Conservation (phyloP, 2,329 filamentous ascomycete genomes). For the Graphilbum fragrans region DNA sequence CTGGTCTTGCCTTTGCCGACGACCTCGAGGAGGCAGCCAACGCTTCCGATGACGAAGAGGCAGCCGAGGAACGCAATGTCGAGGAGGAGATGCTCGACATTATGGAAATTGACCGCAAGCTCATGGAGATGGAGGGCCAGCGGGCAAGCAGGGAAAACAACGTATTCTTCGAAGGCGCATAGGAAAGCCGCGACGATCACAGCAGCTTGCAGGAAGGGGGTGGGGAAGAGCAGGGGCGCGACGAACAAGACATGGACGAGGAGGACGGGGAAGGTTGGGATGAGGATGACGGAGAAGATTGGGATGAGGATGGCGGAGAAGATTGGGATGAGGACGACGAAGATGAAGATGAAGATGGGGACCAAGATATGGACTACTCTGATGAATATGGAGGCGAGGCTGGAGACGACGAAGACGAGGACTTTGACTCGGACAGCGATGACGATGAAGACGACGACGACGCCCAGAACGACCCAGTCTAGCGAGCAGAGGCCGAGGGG, state of each 20-base stretch:
- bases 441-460: neutral
- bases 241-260: neutral
- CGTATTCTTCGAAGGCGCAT: conserved; percentile 13
- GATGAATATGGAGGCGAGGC: neutral
- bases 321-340: neutral
- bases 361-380: neutral
- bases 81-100: conserved; percentile 53
- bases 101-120: conserved; percentile 50
- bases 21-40: conserved; percentile 42
- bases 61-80: conserved; percentile 35
- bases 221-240: neutral
- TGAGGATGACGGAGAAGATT: neutral
- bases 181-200: conserved; percentile 1
- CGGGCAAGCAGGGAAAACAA: conserved; percentile 25
- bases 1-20: conserved; percentile 35
- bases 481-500: no score
- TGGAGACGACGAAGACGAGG: neutral
- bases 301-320: neutral
- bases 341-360: neutral
- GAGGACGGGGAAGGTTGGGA: neutral
- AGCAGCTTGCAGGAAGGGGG: neutral
- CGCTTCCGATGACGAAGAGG: conserved; percentile 32
- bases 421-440: neutral
- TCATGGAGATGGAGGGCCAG: conserved; percentile 41
- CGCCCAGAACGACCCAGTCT: no score